A percentile compares a stretch with the other conserved stretches of the same genome.
These are phyloP conservation scores for Trichophyton schoenleinii DNA, from an alignment of 2,329 filamentous ascomycete species.

Conservation along the genomic window DNA sequence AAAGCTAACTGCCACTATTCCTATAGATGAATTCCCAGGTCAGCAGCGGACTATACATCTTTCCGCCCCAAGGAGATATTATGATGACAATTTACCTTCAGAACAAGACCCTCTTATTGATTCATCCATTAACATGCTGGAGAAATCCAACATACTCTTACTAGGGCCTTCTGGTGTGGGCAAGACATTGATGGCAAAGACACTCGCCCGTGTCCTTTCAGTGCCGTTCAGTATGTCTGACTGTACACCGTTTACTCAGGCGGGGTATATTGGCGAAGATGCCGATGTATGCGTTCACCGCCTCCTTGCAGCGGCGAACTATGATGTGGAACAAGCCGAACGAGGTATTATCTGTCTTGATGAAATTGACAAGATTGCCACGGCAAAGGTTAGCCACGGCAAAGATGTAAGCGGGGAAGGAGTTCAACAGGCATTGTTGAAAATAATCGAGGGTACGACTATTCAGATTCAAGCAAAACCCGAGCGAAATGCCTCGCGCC, in stretches of 20 bases:
- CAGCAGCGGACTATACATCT: slow-evolving; percentile 43
- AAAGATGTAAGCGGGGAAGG: slow-evolving; percentile 94
- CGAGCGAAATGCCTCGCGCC: slow-evolving; percentile 31
- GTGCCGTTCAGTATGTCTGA: slow-evolving; percentile 93
- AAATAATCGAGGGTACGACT: slow-evolving; percentile 92
- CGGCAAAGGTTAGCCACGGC: slow-evolving; percentile 72
- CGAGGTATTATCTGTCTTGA: slow-evolving; percentile 90
- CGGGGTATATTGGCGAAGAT: slow-evolving; percentile 94
- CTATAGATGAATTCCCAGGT: slow-evolving; percentile 49
- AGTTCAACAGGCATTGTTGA: slow-evolving; percentile 87
- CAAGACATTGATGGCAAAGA: slow-evolving; percentile 88
- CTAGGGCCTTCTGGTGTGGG: slow-evolving; percentile 89
- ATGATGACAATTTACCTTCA: slow-evolving; percentile 17
- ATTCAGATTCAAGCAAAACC: slow-evolving; percentile 78
- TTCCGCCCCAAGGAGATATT: slow-evolving; percentile 19
- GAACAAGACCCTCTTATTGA: slow-evolving; percentile 39
- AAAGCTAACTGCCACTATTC: background rate
- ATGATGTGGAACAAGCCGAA: slow-evolving; percentile 72
- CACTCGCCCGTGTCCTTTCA: slow-evolving; percentile 79
- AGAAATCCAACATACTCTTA: slow-evolving; percentile 89
- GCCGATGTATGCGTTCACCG: slow-evolving; percentile 92
- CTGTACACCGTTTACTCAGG: slow-evolving; percentile 90
- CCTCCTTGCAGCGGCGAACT: slow-evolving; percentile 78
- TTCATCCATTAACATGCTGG: slow-evolving; percentile 56
- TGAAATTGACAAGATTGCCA: slow-evolving; percentile 94